phyloP scores from a whole-genome alignment of 2,329 filamentous ascomycete species.

The Calonectria pteridis region DNA sequence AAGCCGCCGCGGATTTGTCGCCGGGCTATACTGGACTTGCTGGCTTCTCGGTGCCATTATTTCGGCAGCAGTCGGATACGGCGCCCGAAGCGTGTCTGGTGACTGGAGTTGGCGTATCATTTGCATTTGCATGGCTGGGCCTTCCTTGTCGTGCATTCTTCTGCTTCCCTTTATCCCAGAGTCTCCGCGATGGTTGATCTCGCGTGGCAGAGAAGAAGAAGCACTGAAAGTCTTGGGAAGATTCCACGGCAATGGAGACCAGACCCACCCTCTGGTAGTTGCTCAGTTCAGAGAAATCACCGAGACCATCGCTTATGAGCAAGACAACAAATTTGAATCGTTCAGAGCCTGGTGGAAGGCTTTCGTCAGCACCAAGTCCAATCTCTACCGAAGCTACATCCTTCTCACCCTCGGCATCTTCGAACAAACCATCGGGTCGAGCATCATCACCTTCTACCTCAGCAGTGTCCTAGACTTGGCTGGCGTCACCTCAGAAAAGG shows the following conservation, averaged over 20 bases:
- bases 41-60: slow-evolving; percentile 28
- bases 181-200: not conserved
- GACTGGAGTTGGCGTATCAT: slow-evolving; percentile 27
- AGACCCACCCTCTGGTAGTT: slow-evolving; percentile 53
- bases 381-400: slow-evolving; percentile 26
- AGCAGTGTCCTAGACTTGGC: slow-evolving; percentile 27
- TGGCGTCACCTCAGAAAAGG: slow-evolving; percentile 26
- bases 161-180: not conserved
- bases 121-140: slow-evolving; percentile 28
- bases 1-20: slow-evolving; percentile 26
- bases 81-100: slow-evolving; percentile 23
- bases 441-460: slow-evolving; percentile 31
- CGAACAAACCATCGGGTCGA: slow-evolving; percentile 28
- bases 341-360: slow-evolving; percentile 29
- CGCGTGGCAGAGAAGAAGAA: not conserved
- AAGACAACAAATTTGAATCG: slow-evolving; percentile 26
- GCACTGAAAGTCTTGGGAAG: slow-evolving; percentile 32
- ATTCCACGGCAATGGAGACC: slow-evolving; percentile 55
- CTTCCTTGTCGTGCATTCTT: slow-evolving; percentile 10
- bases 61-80: slow-evolving; percentile 22
- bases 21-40: slow-evolving; percentile 26
- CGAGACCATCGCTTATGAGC: slow-evolving; percentile 44
- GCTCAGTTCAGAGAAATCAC: slow-evolving; percentile 54
- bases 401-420: slow-evolving; percentile 28
- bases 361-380: slow-evolving; percentile 14